These are phyloP conservation scores for Meyerozyma carpophila DNA, from an alignment of 1,139 yeast species.

Conservation along the genomic window DNA sequence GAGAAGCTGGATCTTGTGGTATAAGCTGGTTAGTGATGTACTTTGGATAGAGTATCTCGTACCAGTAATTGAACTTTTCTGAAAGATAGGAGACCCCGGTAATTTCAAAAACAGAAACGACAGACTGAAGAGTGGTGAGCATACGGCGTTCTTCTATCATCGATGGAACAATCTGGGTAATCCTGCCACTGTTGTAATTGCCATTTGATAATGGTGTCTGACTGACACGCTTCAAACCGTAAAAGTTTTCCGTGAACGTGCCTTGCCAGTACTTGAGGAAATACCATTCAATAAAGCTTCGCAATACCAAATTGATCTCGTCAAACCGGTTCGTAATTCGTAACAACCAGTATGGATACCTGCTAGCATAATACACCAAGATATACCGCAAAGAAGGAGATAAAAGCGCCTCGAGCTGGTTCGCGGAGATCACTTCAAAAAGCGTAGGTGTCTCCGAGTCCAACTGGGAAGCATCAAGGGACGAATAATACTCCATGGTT, in stretches of 20 bases:
- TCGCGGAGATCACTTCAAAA: slow-evolving; percentile 76
- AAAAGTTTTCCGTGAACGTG: slow-evolving; percentile 86
- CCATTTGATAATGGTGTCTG: slow-evolving; percentile 31
- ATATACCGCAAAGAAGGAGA: slow-evolving; percentile 82
- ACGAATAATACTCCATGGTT: slow-evolving; percentile 78
- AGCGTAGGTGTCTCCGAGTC: slow-evolving; percentile 76
- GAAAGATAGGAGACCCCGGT: slow-evolving; percentile 64
- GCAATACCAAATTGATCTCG: slow-evolving; percentile 58
- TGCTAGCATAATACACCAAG: slow-evolving; percentile 74
- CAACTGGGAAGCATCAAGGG: slow-evolving; percentile 68
- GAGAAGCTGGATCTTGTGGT: slow-evolving; percentile 25
- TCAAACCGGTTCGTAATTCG: slow-evolving; percentile 66
- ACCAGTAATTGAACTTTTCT: slow-evolving; percentile 63
- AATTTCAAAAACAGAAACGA: slow-evolving; percentile 56
- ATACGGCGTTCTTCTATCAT: slow-evolving; percentile 52
- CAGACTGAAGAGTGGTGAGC: slow-evolving; percentile 49
- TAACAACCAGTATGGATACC: slow-evolving; percentile 67
- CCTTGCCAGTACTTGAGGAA: slow-evolving; percentile 75
- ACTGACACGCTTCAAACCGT: slow-evolving; percentile 72
- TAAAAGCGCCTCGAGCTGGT: slow-evolving; percentile 69
- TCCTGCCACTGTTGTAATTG: slow-evolving; percentile 26
- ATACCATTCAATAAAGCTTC: slow-evolving; percentile 71
- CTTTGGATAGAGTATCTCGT: slow-evolving; percentile 61
- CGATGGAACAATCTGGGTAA: slow-evolving; percentile 41
- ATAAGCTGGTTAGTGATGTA: slow-evolving; percentile 44